A percentile compares a stretch with the other conserved stretches of the same genome.
Evolutionary conservation across 2,329 filamentous ascomycete species (phyloP).

Genomic region (Colletotrichum acutatum): DNA sequence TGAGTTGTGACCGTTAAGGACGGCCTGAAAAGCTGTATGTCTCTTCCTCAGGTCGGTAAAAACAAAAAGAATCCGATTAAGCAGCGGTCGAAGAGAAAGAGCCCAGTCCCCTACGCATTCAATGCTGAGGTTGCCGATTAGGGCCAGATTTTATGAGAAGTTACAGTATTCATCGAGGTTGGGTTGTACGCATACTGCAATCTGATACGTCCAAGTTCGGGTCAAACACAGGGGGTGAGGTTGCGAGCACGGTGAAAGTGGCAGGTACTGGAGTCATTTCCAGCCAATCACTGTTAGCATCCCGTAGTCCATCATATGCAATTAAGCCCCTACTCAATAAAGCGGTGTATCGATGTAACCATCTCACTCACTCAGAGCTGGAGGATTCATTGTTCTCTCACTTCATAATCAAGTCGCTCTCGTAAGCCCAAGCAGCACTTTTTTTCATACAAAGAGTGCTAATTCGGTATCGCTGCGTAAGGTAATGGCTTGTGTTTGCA

Average conservation of each 20-base stretch:
- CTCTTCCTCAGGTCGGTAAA: not conserved
- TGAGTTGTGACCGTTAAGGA: conserved; percentile 3
- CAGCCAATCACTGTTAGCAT: conserved; percentile 8
- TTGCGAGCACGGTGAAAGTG: conserved; percentile 17
- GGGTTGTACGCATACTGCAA: conserved; percentile 4
- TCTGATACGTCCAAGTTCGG: conserved; percentile 32
- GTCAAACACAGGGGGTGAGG: conserved; percentile 32
- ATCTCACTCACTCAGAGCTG: not conserved
- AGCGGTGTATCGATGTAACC: not conserved
- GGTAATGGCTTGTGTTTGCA: not conserved
- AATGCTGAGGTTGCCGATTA: not conserved
- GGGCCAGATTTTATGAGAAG: not conserved
- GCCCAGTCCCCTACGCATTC: not conserved
- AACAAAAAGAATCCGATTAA: not conserved
- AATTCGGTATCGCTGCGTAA: not conserved
- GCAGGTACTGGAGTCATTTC: not conserved
- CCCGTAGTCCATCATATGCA: not conserved
- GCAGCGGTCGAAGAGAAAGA: not conserved
- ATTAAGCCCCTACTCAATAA: not conserved
- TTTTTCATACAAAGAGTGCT: not conserved
- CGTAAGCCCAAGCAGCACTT: not conserved
- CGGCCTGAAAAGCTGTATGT: not conserved
- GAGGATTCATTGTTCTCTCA: not conserved
- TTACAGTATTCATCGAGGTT: conserved; percentile 13
- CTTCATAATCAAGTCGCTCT: not conserved